A percentile compares a stretch with the other conserved stretches of the same genome.
phyloP scores from a whole-genome alignment of 1,284 basidiomycete genomes.

The Ustilago vetiveriae region DNA sequence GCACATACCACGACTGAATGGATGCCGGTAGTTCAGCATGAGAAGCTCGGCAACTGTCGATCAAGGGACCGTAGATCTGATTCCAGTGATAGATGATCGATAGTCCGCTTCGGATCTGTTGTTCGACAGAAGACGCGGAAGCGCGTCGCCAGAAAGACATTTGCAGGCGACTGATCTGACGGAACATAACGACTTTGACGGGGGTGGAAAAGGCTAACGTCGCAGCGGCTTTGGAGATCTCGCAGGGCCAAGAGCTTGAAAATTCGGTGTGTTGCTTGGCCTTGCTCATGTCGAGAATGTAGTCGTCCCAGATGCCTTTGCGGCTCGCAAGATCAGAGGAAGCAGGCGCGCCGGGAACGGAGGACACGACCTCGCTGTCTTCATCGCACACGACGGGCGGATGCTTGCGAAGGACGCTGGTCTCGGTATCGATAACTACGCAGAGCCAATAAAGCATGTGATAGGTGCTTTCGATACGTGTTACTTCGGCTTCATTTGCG shows the following conservation, averaged over 20 bases:
- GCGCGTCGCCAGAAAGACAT: constrained; percentile 30
- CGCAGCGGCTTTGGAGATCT: constrained; percentile 7
- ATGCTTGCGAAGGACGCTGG: constrained; percentile 20
- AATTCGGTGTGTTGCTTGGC: constrained; percentile 10
- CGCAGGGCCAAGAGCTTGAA: constrained; percentile 17
- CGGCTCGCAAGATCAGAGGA: not conserved
- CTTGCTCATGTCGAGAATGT: constrained; percentile 19
- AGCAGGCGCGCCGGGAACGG: not conserved
- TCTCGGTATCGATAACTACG: constrained; percentile 26
- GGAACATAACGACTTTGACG: constrained; percentile 33
- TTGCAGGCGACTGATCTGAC: constrained; percentile 22
- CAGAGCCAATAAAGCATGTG: constrained; percentile 33
- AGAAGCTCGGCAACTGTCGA: constrained; percentile 17
- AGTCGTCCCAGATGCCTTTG: constrained; percentile 31
- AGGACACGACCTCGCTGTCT: constrained; percentile 16
- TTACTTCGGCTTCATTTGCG: not conserved
- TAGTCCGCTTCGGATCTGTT: constrained; percentile 22
- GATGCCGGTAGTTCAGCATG: constrained; percentile 18
- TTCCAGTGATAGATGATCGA: constrained; percentile 29
- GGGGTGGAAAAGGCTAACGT: constrained; percentile 23
- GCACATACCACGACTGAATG: constrained; percentile 28
- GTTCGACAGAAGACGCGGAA: constrained; percentile 7
- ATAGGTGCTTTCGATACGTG: constrained; percentile 27
- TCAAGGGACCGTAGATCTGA: constrained; percentile 15
- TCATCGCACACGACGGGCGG: constrained; percentile 26